Evolutionary conservation across 2,329 filamentous ascomycete species (phyloP), one percentile per base, ranked within the genome.

Genomic region (Ceratocystis colombiana): DNA sequence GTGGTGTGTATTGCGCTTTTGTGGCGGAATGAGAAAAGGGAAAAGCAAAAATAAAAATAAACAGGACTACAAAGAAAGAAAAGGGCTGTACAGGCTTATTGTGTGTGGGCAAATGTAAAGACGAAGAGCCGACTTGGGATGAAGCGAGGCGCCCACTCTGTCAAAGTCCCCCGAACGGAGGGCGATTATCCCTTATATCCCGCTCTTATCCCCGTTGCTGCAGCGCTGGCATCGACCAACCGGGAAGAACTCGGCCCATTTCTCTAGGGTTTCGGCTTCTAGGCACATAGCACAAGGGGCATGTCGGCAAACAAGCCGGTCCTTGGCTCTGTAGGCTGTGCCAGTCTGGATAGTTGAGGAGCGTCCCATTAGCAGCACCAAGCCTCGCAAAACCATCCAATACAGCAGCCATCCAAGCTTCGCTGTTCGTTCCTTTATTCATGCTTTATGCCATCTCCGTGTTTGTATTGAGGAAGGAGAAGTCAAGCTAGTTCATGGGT

Each of bases 351-450:
- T 20, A n/a, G n/a, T n/a, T 22, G 7, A 20, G n/a, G 48, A 12
- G n/a, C 3, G 48, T 25, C 7, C 12, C n/a, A 25, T 33, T 28
- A n/a, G 17, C n/a, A 59, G 17, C 15, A 25, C 25, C 28, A 59
- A 59, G 55, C 28, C 55, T 37, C 30, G 17, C 12, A 59, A 30
- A 59, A 37, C 37, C 55, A 59, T 59, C 55, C 28, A 28, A 59
- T 59, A n/a, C 55, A 59, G 22, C 55, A 59, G 55, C 25, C 55
- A 59, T 59, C 55, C 28, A 37, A 59, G 17, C 28, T 41, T 59
- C 15, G 15, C 28, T 37, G 15, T 59, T 37, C 3, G 17, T 5
- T 33, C 55, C 55, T 59, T 41, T 33, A 33, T 59, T 59, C 55
- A 59, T 59, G 55, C 55, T 59, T 37, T 7, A 20, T 37, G 25